Conservation (phyloP, 805 yeast species). For the Kurtzmaniella cleridarum region DNA sequence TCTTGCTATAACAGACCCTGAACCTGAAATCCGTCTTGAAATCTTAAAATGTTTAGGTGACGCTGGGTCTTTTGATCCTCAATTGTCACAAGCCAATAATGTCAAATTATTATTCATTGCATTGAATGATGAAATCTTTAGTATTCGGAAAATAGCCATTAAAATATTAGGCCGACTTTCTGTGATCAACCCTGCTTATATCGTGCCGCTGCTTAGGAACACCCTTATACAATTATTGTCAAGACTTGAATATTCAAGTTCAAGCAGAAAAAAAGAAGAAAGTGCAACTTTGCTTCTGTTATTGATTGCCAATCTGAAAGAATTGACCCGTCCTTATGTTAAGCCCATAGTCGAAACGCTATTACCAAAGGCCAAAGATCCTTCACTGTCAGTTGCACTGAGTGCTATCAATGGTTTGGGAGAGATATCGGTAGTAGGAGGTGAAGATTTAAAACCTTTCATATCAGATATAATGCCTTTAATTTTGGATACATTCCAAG, state of each 20-base stretch:
- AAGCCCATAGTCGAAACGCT: constrained; percentile 85
- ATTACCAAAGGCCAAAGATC: constrained; percentile 67
- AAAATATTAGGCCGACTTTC: constrained; percentile 80
- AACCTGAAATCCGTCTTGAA: constrained; percentile 77
- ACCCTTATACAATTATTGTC: constrained; percentile 81
- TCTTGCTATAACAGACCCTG: constrained; percentile 83
- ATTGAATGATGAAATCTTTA: constrained; percentile 83
- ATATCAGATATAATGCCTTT: constrained; percentile 79
- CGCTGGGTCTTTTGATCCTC: constrained; percentile 79
- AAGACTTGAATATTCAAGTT: constrained; percentile 75
- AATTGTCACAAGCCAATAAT: constrained; percentile 89
- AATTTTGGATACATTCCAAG: constrained; percentile 81
- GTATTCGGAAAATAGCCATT: constrained; percentile 73
- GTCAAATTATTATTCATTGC: constrained; percentile 82
- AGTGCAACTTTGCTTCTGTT: constrained; percentile 71
- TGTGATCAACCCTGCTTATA: constrained; percentile 86
- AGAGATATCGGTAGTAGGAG: constrained; percentile 82
- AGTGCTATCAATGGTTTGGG: constrained; percentile 85
- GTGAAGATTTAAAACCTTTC: constrained; percentile 73
- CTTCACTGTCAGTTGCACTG: constrained; percentile 77
- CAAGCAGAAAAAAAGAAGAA: constrained; percentile 75
- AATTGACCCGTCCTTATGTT: constrained; percentile 84
- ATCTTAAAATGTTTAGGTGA: constrained; percentile 59
- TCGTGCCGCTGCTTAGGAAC: constrained; percentile 87
- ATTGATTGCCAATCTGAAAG: constrained; percentile 71